Percentiles rank a stretch among this genome's conserved stretches.
phyloP scores from a whole-genome alignment of 2,329 filamentous ascomycete species.

The Colletotrichum lupini region DNA sequence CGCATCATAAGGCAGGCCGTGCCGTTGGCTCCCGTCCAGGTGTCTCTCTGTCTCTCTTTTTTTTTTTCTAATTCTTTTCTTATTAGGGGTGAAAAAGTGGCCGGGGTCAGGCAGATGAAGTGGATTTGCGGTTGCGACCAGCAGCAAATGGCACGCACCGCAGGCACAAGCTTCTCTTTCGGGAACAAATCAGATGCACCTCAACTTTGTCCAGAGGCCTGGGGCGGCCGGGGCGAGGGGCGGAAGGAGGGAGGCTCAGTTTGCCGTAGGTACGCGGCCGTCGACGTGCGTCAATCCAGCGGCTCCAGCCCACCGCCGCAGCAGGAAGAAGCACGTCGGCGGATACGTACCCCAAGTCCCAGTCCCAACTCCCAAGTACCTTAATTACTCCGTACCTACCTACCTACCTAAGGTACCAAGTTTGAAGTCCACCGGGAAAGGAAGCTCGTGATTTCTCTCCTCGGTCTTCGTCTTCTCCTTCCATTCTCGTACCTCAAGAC shows the following conservation, averaged over 20 bases:
- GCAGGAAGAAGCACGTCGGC: background rate
- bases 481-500: background rate
- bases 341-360: background rate
- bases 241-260: conserved; percentile 18
- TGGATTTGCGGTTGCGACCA: background rate
- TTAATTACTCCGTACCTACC: too few species aligned
- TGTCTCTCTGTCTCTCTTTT: background rate
- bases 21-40: background rate
- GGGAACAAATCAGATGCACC: conserved; percentile 22
- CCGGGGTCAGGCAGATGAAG: conserved; percentile 7
- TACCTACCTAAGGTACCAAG: too few species aligned
- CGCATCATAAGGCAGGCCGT: conserved; percentile 28
- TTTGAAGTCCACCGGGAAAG: background rate
- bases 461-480: background rate
- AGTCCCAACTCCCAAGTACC: too few species aligned
- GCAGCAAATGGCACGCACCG: conserved; percentile 28
- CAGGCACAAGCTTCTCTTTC: conserved; percentile 27
- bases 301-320: background rate
- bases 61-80: background rate
- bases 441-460: conserved; percentile 7
- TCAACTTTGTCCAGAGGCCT: conserved; percentile 20
- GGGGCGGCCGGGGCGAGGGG: conserved; percentile 13
- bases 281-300: conserved; percentile 17
- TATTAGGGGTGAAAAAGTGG: conserved; percentile 25
- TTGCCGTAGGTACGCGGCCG: conserved; percentile 32